Percentiles rank a stretch among this genome's conserved stretches.
These are phyloP conservation scores for Lithospermum erythrorhizon DNA, from an alignment of 257 asterid genomes.

Conservation along the genomic window DNA sequence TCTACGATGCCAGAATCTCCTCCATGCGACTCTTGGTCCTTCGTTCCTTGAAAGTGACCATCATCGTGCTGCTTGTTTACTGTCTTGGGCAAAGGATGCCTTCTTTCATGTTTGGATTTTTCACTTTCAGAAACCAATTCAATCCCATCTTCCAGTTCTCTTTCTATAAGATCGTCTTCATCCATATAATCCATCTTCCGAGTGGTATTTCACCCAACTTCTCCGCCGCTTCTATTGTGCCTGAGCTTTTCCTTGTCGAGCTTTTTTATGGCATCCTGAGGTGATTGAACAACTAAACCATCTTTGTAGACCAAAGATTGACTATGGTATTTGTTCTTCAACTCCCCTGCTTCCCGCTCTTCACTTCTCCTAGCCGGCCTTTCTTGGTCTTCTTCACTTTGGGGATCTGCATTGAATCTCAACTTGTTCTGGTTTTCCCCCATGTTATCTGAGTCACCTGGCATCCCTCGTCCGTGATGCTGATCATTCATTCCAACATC, in stretches of 20 bases:
- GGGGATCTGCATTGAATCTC: background rate
- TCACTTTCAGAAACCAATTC: constrained; percentile 51
- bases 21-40: constrained; percentile 32
- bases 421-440: background rate
- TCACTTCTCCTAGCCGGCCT: background rate
- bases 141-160: constrained; percentile 66
- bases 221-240: constrained; percentile 66
- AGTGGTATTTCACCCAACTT: constrained; percentile 55
- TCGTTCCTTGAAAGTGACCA: constrained; percentile 23
- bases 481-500: constrained; percentile 1
- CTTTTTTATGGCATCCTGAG: constrained; percentile 33
- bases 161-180: constrained; percentile 59
- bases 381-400: constrained; percentile 2
- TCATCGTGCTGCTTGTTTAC: constrained; percentile 21
- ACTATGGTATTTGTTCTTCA: constrained; percentile 2
- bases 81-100: constrained; percentile 35
- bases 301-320: constrained; percentile 13
- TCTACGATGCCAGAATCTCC: constrained; percentile 49
- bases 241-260: constrained; percentile 60
- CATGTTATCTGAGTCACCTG: background rate
- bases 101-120: constrained; percentile 34
- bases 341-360: background rate
- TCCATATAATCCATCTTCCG: constrained; percentile 47
- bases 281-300: constrained; percentile 17
- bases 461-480: background rate